phyloP scores from a whole-genome alignment of 805 yeast genomes.

The Kuraishia floccosa region DNA sequence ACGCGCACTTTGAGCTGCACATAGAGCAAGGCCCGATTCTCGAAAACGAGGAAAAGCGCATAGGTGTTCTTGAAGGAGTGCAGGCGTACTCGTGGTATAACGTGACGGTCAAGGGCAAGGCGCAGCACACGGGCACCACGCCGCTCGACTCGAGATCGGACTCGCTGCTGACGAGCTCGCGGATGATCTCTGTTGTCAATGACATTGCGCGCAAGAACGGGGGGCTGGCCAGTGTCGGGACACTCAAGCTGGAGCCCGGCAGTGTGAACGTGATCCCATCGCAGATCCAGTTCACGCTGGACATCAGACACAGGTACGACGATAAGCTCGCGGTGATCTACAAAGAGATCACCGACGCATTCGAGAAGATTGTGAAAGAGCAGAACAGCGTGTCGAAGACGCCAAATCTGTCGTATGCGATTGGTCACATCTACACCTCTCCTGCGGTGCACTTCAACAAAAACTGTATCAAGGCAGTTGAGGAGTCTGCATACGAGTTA shows the following conservation, averaged over 20 bases:
- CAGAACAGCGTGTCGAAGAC: slow-evolving; percentile 25
- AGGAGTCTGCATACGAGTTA: slow-evolving; percentile 36
- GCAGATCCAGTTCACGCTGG: slow-evolving; percentile 46
- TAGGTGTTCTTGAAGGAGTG: slow-evolving; percentile 58
- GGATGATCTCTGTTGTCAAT: slow-evolving; percentile 42
- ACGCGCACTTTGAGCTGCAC: slow-evolving; percentile 65
- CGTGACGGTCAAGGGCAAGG: slow-evolving; percentile 45
- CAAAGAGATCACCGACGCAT: slow-evolving; percentile 15
- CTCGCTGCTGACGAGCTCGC: slow-evolving; percentile 47
- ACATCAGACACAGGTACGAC: slow-evolving; percentile 44
- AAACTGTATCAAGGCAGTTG: slow-evolving; percentile 38
- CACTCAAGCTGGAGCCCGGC: slow-evolving; percentile 43
- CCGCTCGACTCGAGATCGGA: slow-evolving; percentile 53
- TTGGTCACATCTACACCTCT: slow-evolving; percentile 34
- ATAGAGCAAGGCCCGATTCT: slow-evolving; percentile 71
- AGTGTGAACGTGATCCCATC: slow-evolving; percentile 62
- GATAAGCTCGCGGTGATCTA: slow-evolving; percentile 24
- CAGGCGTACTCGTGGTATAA: slow-evolving; percentile 59
- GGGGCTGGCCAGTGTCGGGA: slow-evolving; percentile 52
- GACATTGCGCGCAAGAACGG: slow-evolving; percentile 38
- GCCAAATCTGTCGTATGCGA: slow-evolving; percentile 16
- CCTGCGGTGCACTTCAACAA: slow-evolving; percentile 47
- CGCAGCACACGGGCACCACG: slow-evolving; percentile 69
- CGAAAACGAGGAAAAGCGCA: slow-evolving; percentile 39
- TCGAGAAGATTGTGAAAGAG: slow-evolving; percentile 15